Evolutionary conservation across 306 rosid species (phyloP), one percentile per base, ranked within the genome.

Genomic region (Boehmeria nivea): DNA sequence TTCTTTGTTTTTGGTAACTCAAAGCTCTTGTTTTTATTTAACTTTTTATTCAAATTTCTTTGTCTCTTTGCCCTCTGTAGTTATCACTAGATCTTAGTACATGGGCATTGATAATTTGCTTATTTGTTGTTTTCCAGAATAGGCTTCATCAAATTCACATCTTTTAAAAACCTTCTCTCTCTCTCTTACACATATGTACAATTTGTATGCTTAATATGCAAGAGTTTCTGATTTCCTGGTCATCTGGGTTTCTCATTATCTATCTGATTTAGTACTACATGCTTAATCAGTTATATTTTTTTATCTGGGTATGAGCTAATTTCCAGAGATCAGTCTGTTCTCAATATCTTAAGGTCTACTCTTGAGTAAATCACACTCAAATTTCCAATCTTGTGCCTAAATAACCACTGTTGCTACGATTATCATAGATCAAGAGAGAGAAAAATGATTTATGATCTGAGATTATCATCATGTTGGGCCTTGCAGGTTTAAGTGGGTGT

Each of bases 401-500:
- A 60, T 23, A 31, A 31, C 9, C 2, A 31, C 36, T 31, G 36
- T 23, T 60, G 19, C 20, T n/a, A 38, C 12, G 25, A 6, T 43
- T 10, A 27, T 37, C n/a, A 13, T 65, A 36, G 67, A 77, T 67
- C 66, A 55, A 72, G 76, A 62, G 44, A 45, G 28, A 67, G 47
- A 52, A 21, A 14, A 43, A 48, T 43, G 50, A 53, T 67, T 66
- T 57, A 58, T 66, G 50, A 60, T 43, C 5, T 23, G 45, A 40
- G 15, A 4, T 11, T 10, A 11, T 11, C 6, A 14, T 4, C 1
- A 12, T 11, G 38, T 33, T 12, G 81, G 84, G 56, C 73, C 64
- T 60, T 59, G 80, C 83, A 76, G 82, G 66, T 18, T 55, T n/a
- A 13, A 14, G 54, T 69, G 44, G 34, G 44, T 59, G 65, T 67